A percentile compares a stretch with the other conserved stretches of the same genome.
Evolutionary conservation across 768 basidiomycete species (phyloP).

Genomic region (Lentinula boryana): DNA sequence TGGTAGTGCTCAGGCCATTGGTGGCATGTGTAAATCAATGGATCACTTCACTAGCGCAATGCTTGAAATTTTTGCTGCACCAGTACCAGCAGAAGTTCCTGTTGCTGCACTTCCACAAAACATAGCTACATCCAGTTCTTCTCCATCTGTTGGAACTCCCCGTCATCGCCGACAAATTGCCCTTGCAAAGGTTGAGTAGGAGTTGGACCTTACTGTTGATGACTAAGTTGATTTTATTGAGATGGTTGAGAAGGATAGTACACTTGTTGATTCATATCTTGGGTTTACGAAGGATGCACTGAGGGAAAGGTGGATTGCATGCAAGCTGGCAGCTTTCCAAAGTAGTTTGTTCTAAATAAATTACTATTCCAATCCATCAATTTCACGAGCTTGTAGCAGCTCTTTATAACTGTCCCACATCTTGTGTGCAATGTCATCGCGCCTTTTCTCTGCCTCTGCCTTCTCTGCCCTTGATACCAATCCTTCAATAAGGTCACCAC

Average conservation of each 20-base stretch:
- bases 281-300: not conserved
- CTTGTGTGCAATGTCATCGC: conserved; percentile 21
- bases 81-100: too few relatives aligned
- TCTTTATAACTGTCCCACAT: conserved; percentile 24
- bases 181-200: not conserved
- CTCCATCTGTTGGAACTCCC: too few relatives aligned
- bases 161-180: too few relatives aligned
- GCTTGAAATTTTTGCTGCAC: too few relatives aligned
- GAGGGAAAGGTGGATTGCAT: too few relatives aligned
- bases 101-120: too few relatives aligned
- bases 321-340: too few relatives aligned
- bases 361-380: too few relatives aligned
- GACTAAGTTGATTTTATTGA: not conserved
- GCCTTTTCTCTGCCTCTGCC: not conserved
- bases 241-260: not conserved
- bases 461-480: too few relatives aligned
- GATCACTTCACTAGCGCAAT: too few relatives aligned
- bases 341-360: too few relatives aligned
- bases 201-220: not conserved
- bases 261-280: not conserved
- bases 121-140: too few relatives aligned
- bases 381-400: conserved; percentile 1
- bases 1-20: not conserved
- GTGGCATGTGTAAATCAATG: not conserved
- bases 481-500: not conserved